phyloP scores from a whole-genome alignment of 305 asterid genomes.

The Fraxinus baroniana region DNA sequence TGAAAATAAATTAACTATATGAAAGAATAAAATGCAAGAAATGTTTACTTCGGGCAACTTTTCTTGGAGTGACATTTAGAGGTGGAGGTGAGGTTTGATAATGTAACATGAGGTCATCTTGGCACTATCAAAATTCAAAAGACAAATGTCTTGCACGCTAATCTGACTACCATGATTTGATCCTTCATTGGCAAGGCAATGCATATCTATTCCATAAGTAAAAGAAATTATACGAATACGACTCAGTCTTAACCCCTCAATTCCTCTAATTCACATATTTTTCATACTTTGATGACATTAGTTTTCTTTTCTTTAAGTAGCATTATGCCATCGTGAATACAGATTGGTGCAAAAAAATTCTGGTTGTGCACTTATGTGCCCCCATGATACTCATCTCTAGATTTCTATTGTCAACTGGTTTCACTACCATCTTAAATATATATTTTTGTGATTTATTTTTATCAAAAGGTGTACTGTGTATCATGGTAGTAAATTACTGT shows the following conservation, averaged over 20 bases:
- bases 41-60: background rate
- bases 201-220: background rate
- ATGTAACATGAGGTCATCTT: background rate
- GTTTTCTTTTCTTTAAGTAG: background rate
- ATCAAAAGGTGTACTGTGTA: background rate
- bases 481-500: background rate
- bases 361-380: conserved; percentile 2
- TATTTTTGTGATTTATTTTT: background rate
- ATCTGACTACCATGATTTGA: background rate
- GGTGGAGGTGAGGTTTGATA: background rate
- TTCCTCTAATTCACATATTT: background rate
- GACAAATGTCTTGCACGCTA: background rate
- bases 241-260: background rate
- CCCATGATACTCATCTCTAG: background rate
- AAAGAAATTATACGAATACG: background rate
- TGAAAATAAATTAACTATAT: conserved; percentile 2
- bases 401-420: background rate
- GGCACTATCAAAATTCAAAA: background rate
- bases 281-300: background rate
- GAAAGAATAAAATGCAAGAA: background rate
- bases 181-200: background rate
- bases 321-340: background rate
- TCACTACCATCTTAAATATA: background rate
- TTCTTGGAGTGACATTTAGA: background rate
- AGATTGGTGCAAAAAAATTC: background rate